These are phyloP conservation scores for Yamadazyma membranifaciens DNA, from an alignment of 1,139 yeast genomes.

Conservation along the genomic window DNA sequence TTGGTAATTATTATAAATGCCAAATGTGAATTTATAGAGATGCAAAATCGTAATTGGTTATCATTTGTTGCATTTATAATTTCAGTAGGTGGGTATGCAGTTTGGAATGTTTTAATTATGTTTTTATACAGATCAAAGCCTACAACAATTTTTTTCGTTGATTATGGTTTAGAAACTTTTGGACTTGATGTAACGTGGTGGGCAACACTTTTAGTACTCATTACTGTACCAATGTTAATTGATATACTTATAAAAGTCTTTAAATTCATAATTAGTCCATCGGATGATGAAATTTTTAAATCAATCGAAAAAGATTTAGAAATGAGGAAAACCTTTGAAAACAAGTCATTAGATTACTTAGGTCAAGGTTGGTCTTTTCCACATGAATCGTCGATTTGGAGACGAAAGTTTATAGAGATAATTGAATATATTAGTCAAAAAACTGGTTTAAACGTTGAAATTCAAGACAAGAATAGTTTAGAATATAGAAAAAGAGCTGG, in stretches of 20 bases:
- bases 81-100: slow-evolving; percentile 85
- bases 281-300: slow-evolving; percentile 78
- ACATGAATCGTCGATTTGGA: slow-evolving; percentile 34
- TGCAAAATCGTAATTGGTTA: slow-evolving; percentile 75
- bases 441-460: slow-evolving; percentile 9
- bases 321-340: slow-evolving; percentile 69
- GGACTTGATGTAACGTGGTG: slow-evolving; percentile 85
- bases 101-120: slow-evolving; percentile 81
- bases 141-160: slow-evolving; percentile 69
- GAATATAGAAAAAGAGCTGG: slow-evolving; percentile 50
- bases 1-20: slow-evolving; percentile 70
- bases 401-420: slow-evolving; percentile 7
- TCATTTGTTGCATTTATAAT: slow-evolving; percentile 67
- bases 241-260: slow-evolving; percentile 65
- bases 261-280: slow-evolving; percentile 57
- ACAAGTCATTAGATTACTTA: slow-evolving; percentile 68
- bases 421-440: slow-evolving; percentile 7
- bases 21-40: slow-evolving; percentile 79
- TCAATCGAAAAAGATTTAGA: slow-evolving; percentile 69
- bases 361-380: slow-evolving; percentile 79
- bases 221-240: slow-evolving; percentile 57
- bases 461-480: slow-evolving; percentile 22
- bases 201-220: slow-evolving; percentile 64
- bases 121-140: slow-evolving; percentile 58
- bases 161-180: slow-evolving; percentile 66